Evolutionary conservation across 495 filamentous ascomycete species (phyloP).

Genomic region (Darksidea phi): DNA sequence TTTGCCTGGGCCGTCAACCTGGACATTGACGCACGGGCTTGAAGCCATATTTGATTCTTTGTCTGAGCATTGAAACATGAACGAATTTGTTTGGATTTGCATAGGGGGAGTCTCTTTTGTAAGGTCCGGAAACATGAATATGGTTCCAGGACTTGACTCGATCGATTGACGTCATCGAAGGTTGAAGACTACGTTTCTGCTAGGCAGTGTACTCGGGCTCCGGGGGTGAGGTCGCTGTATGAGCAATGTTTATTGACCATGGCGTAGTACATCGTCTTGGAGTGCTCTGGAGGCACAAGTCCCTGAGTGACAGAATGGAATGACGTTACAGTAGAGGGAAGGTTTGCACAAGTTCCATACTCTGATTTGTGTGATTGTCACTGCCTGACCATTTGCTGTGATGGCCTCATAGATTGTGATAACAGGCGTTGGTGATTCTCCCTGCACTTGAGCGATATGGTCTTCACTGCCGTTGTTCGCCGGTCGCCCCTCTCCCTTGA

Average conservation of each 20-base stretch:
- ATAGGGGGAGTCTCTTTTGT: no score
- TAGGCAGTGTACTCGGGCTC: conserved; percentile 16
- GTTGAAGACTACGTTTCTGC: conserved; percentile 47
- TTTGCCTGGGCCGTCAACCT: conserved; percentile 42
- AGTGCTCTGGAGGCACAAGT: conserved; percentile 36
- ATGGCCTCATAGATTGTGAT: no score
- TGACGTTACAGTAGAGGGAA: conserved; percentile 46
- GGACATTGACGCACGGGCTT: conserved; percentile 42
- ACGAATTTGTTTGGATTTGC: no score
- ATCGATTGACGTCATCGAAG: conserved; percentile 43
- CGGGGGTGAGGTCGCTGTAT: conserved; percentile 44
- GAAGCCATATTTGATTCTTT: conserved; percentile 22
- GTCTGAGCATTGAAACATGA: conserved; percentile 50
- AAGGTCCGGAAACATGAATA: no score
- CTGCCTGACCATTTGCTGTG: conserved; percentile 32
- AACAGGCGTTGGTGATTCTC: no score
- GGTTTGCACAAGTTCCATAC: conserved; percentile 52
- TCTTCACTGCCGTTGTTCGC: no score
- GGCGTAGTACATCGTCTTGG: conserved; percentile 33
- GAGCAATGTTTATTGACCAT: conserved; percentile 14
- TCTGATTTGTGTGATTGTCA: conserved; percentile 42
- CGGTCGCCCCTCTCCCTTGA: no score
- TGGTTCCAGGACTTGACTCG: conserved; percentile 48
- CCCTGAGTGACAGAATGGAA: conserved; percentile 24
- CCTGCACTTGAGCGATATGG: no score